Percentiles rank a stretch among this genome's conserved stretches.
Conservation (phyloP, 1,284 basidiomycete genomes). For the Caloboletus firmus region DNA sequence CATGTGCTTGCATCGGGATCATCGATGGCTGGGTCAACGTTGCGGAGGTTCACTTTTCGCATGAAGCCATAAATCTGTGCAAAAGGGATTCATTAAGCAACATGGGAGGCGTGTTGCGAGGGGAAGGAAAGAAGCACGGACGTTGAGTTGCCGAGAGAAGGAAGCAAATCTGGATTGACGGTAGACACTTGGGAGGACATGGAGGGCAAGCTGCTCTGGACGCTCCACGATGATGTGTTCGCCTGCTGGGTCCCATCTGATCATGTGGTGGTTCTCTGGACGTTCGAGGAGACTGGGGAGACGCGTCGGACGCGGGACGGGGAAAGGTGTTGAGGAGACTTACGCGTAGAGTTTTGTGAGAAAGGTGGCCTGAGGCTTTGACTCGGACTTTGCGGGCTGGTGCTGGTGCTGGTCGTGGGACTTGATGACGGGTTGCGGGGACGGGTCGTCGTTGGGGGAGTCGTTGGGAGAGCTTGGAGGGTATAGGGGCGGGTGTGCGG, state of each 20-base stretch:
- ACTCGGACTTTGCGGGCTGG: constrained; percentile 56
- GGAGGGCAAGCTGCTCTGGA: constrained; percentile 84
- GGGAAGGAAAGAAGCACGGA: constrained; percentile 46
- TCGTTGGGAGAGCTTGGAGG: constrained; percentile 43
- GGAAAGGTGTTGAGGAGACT: constrained; percentile 34
- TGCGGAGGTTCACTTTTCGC: constrained; percentile 90
- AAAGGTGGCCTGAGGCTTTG: constrained; percentile 86
- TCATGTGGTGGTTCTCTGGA: constrained; percentile 87
- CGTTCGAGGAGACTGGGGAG: constrained; percentile 70
- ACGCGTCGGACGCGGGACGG: constrained; percentile 13
- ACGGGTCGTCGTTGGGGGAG: constrained; percentile 50
- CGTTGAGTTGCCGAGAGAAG: constrained; percentile 92
- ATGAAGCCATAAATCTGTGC: constrained; percentile 90
- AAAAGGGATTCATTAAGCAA: constrained; percentile 23
- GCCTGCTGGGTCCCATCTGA: constrained; percentile 86
- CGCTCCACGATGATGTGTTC: constrained; percentile 91
- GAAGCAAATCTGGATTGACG: constrained; percentile 91
- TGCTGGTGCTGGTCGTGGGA: constrained; percentile 50
- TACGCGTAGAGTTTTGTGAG: constrained; percentile 90
- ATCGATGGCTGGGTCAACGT: constrained; percentile 87
- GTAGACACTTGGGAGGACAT: constrained; percentile 86
- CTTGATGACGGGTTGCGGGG: constrained; percentile 44
- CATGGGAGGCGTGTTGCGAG: constrained; percentile 13
- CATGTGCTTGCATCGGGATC: constrained; percentile 92
- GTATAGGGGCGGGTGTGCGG: constrained; percentile 41